Conservation (phyloP, 2,329 filamentous ascomycete species). For the Thelonectria blattea region DNA sequence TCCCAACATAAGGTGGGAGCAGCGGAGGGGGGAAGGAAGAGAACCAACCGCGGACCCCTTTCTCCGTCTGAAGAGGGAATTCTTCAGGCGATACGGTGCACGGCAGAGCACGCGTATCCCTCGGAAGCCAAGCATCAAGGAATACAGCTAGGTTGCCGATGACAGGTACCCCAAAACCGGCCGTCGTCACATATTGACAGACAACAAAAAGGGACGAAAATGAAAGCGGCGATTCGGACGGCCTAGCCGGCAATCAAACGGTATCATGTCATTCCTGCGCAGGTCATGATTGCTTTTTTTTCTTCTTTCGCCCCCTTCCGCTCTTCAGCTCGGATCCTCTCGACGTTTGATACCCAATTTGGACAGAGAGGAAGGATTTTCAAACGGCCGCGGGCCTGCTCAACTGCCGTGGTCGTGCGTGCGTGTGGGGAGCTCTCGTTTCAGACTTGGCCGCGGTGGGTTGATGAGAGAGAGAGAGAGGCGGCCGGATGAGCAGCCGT, state of each 20-base stretch:
- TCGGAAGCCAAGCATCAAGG: neutral
- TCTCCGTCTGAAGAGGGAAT: neutral
- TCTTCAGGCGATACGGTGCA: too few species aligned
- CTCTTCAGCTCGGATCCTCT: slow-evolving; percentile 1
- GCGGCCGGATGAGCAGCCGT: neutral
- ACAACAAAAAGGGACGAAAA: neutral
- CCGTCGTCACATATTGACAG: neutral
- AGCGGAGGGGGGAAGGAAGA: neutral
- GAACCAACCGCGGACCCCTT: neutral
- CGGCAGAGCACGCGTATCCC: too few species aligned
- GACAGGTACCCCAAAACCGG: neutral
- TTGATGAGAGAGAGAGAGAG: slow-evolving; percentile 5
- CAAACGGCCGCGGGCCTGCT: neutral
- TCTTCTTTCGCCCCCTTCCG: neutral
- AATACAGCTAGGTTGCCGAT: neutral
- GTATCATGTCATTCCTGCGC: neutral
- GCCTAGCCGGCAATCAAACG: neutral
- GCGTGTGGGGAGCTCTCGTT: neutral
- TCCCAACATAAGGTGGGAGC: slow-evolving; percentile 1
- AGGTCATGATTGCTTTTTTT: neutral
- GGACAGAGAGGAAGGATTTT: neutral
- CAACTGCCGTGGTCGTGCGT: neutral
- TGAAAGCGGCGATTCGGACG: neutral
- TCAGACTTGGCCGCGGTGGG: neutral
- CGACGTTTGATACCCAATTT: neutral